Evolutionary conservation across 768 basidiomycete species (phyloP).

Genomic region (Trametes meyenii): DNA sequence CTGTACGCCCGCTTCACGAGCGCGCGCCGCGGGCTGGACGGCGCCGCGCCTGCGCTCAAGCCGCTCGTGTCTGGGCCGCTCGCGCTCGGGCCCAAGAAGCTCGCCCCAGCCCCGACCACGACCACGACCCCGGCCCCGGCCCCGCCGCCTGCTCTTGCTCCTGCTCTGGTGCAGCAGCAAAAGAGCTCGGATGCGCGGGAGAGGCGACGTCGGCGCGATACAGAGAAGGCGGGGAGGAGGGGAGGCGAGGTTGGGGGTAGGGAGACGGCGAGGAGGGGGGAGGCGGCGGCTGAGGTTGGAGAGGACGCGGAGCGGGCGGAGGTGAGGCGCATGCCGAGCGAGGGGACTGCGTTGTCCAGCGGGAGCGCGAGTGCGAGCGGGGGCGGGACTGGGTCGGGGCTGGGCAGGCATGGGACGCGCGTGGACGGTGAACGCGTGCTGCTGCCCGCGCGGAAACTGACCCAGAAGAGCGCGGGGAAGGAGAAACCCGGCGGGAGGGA

Average conservation of each 20-base stretch:
- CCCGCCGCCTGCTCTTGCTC: too few relatives aligned
- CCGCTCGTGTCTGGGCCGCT: conserved; percentile 32
- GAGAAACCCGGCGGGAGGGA: neutral
- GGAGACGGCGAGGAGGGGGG: conserved; percentile 1
- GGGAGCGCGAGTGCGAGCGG: neutral
- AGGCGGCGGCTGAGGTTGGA: neutral
- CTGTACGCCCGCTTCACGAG: conserved; percentile 34
- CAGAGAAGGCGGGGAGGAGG: neutral
- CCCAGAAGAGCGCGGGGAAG: conserved; percentile 3
- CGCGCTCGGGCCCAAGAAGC: conserved; percentile 23
- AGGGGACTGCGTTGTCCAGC: conserved; percentile 5
- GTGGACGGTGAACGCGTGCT: conserved; percentile 18
- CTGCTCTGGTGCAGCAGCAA: conserved; percentile 6
- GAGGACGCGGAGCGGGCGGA: neutral
- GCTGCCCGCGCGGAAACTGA: conserved; percentile 20
- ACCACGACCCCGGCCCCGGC: too few relatives aligned
- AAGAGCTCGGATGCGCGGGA: conserved; percentile 4
- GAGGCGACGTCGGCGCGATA: neutral
- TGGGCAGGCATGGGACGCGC: conserved; percentile 11
- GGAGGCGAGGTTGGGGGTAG: neutral
- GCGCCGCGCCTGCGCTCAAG: conserved; percentile 5
- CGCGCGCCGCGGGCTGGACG: conserved; percentile 12
- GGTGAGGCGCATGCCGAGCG: conserved; percentile 12
- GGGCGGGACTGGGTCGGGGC: neutral
- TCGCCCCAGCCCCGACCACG: neutral